phyloP scores from a whole-genome alignment of 176 grass and related monocot species.

The Rhynchospora pubera region DNA sequence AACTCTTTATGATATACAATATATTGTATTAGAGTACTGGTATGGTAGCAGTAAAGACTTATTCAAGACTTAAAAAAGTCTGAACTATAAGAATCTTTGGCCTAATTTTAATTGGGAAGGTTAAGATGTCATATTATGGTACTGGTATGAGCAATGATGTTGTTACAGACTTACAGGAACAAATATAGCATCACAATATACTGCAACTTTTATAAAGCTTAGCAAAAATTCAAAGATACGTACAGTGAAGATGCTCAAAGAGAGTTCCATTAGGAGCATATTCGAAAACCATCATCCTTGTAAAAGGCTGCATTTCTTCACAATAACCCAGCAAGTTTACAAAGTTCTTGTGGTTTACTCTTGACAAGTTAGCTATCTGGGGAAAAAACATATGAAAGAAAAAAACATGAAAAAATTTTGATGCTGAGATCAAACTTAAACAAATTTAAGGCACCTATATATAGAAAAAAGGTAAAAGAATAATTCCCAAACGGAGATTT shows the following conservation, averaged over 20 bases:
- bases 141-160: background rate
- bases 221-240: background rate
- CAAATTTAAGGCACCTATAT: background rate
- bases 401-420: background rate
- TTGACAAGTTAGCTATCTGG: slow-evolving; percentile 68
- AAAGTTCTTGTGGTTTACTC: slow-evolving; percentile 89
- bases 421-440: background rate
- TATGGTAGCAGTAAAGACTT: background rate
- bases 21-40: background rate
- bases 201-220: background rate
- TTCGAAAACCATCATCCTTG: slow-evolving; percentile 98
- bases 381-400: background rate
- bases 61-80: background rate
- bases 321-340: slow-evolving; percentile 88
- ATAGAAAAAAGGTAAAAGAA: background rate
- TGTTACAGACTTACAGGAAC: background rate
- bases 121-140: background rate
- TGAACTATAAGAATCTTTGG: background rate
- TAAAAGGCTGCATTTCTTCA: slow-evolving; percentile 71
- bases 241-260: slow-evolving; percentile 90
- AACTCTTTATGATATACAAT: background rate
- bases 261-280: slow-evolving; percentile 86
- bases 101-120: background rate
- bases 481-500: background rate
- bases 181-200: background rate